phyloP scores from a whole-genome alignment of 2,329 filamentous ascomycete genomes.

The Colletotrichum eleusines region DNA sequence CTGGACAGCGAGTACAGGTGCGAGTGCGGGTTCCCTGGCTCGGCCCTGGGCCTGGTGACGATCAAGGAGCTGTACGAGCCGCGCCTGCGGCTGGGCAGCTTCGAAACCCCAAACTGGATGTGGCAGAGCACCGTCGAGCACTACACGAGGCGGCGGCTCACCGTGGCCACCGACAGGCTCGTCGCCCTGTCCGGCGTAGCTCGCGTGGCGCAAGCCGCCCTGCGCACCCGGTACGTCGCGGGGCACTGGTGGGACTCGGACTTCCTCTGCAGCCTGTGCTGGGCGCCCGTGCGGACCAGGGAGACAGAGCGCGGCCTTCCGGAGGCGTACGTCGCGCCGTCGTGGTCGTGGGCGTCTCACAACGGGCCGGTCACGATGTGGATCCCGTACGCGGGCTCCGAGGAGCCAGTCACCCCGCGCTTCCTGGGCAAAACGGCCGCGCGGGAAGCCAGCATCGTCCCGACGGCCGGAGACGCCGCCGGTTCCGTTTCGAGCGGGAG shows the following conservation, averaged over 20 bases:
- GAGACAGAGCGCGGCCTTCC: neutral
- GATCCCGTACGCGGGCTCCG: slow-evolving; percentile 13
- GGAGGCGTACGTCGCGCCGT: neutral
- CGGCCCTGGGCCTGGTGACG: slow-evolving; percentile 1
- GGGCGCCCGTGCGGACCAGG: neutral
- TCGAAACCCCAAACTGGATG: slow-evolving; percentile 11
- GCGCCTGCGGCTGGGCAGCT: neutral
- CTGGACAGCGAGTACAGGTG: slow-evolving; percentile 7
- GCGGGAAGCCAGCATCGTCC: neutral
- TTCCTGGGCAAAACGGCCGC: neutral
- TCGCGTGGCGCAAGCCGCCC: neutral
- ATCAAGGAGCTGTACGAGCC: slow-evolving; percentile 14
- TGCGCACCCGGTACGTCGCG: neutral
- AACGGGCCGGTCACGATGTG: slow-evolving; percentile 22
- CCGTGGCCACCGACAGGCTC: slow-evolving; percentile 5
- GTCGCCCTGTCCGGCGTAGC: slow-evolving; percentile 1
- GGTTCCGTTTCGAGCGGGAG: neutral
- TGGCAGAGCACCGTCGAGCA: slow-evolving; percentile 20
- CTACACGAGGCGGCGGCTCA: slow-evolving; percentile 5
- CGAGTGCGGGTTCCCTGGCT: slow-evolving; percentile 8
- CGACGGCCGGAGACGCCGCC: neutral
- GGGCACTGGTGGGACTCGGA: slow-evolving; percentile 9
- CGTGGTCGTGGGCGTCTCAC: slow-evolving; percentile 23
- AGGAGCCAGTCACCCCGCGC: neutral
- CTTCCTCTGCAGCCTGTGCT: slow-evolving; percentile 22